Evolutionary conservation across 1,284 basidiomycete genomes (phyloP), one percentile per base, ranked within the genome.

Genomic region (Trichosporon sp.): DNA sequence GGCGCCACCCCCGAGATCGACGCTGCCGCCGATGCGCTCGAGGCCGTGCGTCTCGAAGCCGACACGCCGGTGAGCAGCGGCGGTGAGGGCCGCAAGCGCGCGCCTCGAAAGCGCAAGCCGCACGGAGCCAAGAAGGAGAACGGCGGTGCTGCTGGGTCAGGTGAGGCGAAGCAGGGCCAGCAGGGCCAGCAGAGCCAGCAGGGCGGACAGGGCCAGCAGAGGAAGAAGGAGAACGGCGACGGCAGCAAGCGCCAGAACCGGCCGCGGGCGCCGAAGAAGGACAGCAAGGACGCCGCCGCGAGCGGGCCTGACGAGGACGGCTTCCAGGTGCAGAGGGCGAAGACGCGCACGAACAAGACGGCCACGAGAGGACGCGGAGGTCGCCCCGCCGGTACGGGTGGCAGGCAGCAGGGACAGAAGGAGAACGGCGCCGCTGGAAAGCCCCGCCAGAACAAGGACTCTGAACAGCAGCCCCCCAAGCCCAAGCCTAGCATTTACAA

Each of bases 281-380:
- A 34, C 58, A n/a, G n/a, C n/a, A 64, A 59, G 59, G 60, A 44
- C 37, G 36, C 9, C 16, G 36, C 36, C 9, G 16, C 44, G 21
- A 60, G 59, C 27, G 37, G 64, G 6, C 65, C 73, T 1, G 77
- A 76, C 61, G 73, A 70, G 33, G 76, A 78, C 67, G 77, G 77
- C 25, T 77, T 78, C 68, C 73, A 74, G 63, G 63, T 71, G 54
- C 73, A 73, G 52, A 69, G 67, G 49, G 27, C 49, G 49, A 54
- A 54, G 49, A 54, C 16, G 25, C 60, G 37, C 67, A 64, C 21
- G 68, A 68, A 11, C 56, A 54, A 54, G 49, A 25, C 49, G 16
- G 14, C 49, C 49, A 54, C 27, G 25, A 16, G 67, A 21, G 62
- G 65, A 5, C 56, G 64, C n/a, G 62, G 67, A 6, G 58, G 56